phyloP scores from a whole-genome alignment of 345 rosid species.

The Populus tremula region DNA sequence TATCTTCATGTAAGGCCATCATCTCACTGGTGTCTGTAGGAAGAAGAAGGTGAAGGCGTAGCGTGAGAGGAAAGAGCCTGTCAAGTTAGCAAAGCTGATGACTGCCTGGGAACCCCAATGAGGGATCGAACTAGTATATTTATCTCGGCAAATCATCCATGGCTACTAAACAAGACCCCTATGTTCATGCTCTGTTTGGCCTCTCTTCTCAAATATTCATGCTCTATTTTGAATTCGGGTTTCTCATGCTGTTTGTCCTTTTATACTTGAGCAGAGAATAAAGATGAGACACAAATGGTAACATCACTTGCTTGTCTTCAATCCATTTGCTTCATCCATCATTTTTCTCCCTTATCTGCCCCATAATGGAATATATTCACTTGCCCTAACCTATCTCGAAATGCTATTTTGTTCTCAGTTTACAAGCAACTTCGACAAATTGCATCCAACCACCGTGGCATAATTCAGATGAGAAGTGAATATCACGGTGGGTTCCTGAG shows the following conservation, averaged over 20 bases:
- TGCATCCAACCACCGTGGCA: too few relatives aligned
- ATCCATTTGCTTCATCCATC: background rate
- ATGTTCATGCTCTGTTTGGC: background rate
- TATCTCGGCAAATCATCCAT: background rate
- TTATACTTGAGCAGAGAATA: background rate
- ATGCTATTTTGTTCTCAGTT: background rate
- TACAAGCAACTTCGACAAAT: too few relatives aligned
- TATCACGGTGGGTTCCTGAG: too few relatives aligned
- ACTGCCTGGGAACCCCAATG: background rate
- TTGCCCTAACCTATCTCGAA: background rate
- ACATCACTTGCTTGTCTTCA: background rate
- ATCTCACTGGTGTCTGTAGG: background rate
- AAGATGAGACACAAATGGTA: background rate
- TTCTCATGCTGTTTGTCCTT: background rate
- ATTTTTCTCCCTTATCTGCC: background rate
- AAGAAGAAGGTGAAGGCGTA: background rate
- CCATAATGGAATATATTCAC: background rate
- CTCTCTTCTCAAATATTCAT: background rate
- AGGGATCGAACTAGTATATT: background rate
- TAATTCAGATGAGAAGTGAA: too few relatives aligned
- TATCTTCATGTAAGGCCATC: constrained; percentile 14
- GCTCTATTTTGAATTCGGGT: background rate
- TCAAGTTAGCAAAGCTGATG: background rate
- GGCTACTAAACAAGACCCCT: background rate
- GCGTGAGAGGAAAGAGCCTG: background rate